A percentile compares a stretch with the other conserved stretches of the same genome.
These are phyloP conservation scores for Stemphylium lycopersici DNA, from an alignment of 2,329 filamentous ascomycete genomes.

Conservation along the genomic window DNA sequence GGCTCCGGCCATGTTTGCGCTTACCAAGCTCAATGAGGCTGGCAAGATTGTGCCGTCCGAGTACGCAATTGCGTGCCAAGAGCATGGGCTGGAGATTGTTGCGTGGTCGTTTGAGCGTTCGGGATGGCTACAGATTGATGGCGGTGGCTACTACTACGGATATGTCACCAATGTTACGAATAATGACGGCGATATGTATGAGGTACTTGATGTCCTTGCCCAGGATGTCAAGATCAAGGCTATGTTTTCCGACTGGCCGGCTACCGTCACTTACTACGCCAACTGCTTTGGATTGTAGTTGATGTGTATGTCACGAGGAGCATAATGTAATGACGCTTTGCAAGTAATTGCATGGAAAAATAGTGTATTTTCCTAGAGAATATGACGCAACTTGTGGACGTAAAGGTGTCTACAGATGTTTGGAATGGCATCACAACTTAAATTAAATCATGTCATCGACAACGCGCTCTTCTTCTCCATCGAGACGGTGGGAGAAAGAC, in stretches of 20 bases:
- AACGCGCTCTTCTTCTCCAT: too few species aligned
- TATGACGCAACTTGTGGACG: background rate
- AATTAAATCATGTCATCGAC: too few species aligned
- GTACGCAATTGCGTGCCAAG: slow-evolving; percentile 67
- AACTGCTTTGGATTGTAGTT: slow-evolving; percentile 65
- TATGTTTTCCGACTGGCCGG: slow-evolving; percentile 73
- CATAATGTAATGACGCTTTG: background rate
- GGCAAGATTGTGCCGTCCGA: slow-evolving; percentile 66
- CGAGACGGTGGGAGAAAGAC: too few species aligned
- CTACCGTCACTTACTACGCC: slow-evolving; percentile 72
- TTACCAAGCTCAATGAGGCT: slow-evolving; percentile 58
- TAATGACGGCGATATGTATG: slow-evolving; percentile 69
- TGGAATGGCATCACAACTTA: background rate
- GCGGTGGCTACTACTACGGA: slow-evolving; percentile 50
- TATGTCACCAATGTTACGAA: slow-evolving; percentile 57
- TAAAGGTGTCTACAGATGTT: background rate
- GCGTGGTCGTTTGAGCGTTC: slow-evolving; percentile 73
- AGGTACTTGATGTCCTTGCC: slow-evolving; percentile 68
- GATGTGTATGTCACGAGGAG: background rate
- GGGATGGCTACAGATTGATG: slow-evolving; percentile 62
- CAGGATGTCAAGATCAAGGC: slow-evolving; percentile 65
- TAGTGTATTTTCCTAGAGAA: background rate
- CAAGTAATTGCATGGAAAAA: background rate
- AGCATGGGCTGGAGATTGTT: slow-evolving; percentile 68
- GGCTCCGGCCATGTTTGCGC: slow-evolving; percentile 67